These are phyloP conservation scores for Quercus aquifolioides DNA, from an alignment of 306 rosid species.

Conservation along the genomic window DNA sequence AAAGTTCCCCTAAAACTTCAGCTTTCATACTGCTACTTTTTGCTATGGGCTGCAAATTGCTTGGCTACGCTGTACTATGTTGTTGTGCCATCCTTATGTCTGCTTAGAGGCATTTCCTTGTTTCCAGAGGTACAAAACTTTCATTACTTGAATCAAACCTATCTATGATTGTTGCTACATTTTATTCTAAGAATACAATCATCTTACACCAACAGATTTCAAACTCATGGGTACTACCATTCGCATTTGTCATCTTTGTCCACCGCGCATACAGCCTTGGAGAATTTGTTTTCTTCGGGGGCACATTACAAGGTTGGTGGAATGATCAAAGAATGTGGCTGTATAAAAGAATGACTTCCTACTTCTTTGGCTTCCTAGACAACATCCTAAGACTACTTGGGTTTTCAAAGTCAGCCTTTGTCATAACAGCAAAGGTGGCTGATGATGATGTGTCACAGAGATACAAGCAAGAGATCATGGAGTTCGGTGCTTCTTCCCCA, in stretches of 20 bases:
- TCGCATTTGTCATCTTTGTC: background rate
- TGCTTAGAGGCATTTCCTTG: conserved; percentile 4
- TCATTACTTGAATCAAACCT: background rate
- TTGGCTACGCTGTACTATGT: background rate
- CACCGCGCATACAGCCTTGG: background rate
- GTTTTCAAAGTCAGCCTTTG: background rate
- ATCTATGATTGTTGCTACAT: background rate
- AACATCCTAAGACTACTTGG: background rate
- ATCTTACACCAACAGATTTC: background rate
- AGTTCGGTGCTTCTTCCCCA: background rate
- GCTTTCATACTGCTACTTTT: background rate
- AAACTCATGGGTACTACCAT: background rate
- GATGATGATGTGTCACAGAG: background rate
- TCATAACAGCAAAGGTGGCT: background rate
- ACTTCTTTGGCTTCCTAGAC: background rate
- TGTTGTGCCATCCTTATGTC: background rate
- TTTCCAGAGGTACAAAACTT: conserved; percentile 8
- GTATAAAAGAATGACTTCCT: background rate
- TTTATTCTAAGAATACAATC: background rate
- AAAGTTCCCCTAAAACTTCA: background rate
- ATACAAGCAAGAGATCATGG: background rate
- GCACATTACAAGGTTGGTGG: background rate
- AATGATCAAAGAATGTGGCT: background rate
- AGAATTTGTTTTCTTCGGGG: background rate
- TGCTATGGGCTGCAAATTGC: conserved; percentile 1